These are phyloP conservation scores for Ogataea pilisensis DNA, from an alignment of 805 yeast genomes.

Conservation along the genomic window DNA sequence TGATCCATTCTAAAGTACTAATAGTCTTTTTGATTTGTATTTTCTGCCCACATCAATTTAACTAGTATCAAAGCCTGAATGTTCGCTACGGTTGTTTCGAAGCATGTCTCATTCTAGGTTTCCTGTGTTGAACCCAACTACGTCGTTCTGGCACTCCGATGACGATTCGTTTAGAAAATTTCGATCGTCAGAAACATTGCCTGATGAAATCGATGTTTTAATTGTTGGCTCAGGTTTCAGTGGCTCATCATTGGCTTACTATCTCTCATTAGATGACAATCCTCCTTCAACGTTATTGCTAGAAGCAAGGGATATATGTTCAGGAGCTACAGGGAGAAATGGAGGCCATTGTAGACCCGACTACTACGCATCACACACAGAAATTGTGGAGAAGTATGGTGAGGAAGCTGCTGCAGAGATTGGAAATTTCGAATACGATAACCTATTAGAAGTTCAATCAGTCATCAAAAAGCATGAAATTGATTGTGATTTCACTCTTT, in stretches of 20 bases:
- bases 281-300: constrained; percentile 24
- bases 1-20: too few relatives aligned
- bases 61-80: too few relatives aligned
- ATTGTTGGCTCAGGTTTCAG: constrained; percentile 44
- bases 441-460: constrained; percentile 30
- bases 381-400: constrained; percentile 19
- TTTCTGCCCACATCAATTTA: too few relatives aligned
- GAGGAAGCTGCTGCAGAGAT: constrained; percentile 32
- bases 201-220: constrained; percentile 35
- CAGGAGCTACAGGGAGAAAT: constrained; percentile 44
- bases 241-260: constrained; percentile 38
- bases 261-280: constrained; percentile 21
- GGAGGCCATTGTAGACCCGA: constrained; percentile 47
- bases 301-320: constrained; percentile 40
- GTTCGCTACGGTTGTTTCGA: too few relatives aligned
- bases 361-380: constrained; percentile 15
- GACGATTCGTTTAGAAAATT: constrained; percentile 15
- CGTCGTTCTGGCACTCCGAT: constrained; percentile 23
- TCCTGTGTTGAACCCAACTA: too few relatives aligned
- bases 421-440: constrained; percentile 35
- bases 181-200: constrained; percentile 25
- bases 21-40: too few relatives aligned
- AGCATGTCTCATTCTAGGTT: too few relatives aligned
- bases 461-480: constrained; percentile 31
- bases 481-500: constrained; percentile 30